A percentile compares a stretch with the other conserved stretches of the same genome.
Conservation (phyloP, 2,329 filamentous ascomycete species). For the Sodiomyces alkalinus region DNA sequence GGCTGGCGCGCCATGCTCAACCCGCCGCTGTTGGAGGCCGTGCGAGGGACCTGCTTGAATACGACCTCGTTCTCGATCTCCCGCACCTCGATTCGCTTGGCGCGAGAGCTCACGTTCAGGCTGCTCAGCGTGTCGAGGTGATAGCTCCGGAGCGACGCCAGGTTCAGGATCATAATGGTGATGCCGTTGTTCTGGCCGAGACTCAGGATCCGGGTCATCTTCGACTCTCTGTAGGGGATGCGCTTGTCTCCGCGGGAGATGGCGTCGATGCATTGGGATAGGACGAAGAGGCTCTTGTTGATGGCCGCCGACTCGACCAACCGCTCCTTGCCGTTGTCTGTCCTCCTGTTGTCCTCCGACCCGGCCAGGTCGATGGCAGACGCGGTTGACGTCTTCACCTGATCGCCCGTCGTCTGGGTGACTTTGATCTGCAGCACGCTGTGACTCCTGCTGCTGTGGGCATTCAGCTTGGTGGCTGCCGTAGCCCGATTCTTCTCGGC, state of each 20-base stretch:
- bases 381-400: conserved; percentile 62
- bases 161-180: conserved; percentile 91
- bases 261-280: conserved; percentile 90
- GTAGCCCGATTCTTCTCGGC: conserved; percentile 84
- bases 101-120: conserved; percentile 85
- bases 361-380: conserved; percentile 92
- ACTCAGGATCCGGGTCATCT: conserved; percentile 91
- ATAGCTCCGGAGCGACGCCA: conserved; percentile 81
- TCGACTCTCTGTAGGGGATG: conserved; percentile 87
- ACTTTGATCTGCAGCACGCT: conserved; percentile 85
- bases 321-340: conserved; percentile 84
- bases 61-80: conserved; percentile 94
- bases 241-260: conserved; percentile 62
- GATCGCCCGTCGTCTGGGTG: conserved; percentile 55
- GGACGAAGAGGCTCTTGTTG: conserved; percentile 91
- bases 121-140: conserved; percentile 89
- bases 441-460: conserved; percentile 78
- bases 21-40: conserved; percentile 22
- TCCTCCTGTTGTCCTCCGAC: conserved; percentile 88
- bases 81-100: conserved; percentile 89
- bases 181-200: conserved; percentile 90
- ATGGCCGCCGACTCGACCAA: conserved; percentile 93
- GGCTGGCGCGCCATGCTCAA: conserved; percentile 49
- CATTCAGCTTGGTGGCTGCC: conserved; percentile 82
- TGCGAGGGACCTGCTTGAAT: conserved; percentile 57